Evolutionary conservation across 2,329 filamentous ascomycete genomes (phyloP), one percentile per base, ranked within the genome.

Genomic region (Stemphylium lycopersici): DNA sequence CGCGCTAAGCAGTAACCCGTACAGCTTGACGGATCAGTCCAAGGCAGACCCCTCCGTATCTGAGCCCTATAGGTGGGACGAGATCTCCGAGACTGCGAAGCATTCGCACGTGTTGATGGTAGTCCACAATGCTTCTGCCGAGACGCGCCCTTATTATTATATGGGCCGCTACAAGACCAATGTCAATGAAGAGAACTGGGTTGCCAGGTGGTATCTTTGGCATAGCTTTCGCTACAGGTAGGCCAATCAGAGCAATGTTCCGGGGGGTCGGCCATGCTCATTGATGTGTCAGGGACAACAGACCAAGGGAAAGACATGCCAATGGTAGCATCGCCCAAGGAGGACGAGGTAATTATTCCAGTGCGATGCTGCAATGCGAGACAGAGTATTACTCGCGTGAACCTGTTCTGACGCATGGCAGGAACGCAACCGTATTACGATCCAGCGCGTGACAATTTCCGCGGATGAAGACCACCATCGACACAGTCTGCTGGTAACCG

Each of bases 131-230:
- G 77, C 79, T n/a, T 70, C 73, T 6, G 62, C 63, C 1, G 66
- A 75, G 13, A 80, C 79, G 6, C 69, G 63, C 41, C 62, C 66
- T 1, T 75, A 76, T 41, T 82, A 80, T 58, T 72, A 77, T 15
- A 65, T 73, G 41, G 80, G 79, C 12, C 69, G 70, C 22, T 78
- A 78, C 48, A 67, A 62, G 15, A 76, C 76, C 44, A 72, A 71
- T 8, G 70, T 75, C 8, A 75, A 75, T 38, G 76, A 80, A 58
- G 71, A 74, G 41, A 82, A 81, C 50, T 81, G 80, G 80, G 77
- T 81, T 33, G 80, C 80, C 26, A 71, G 77, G n/a, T 82, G 80
- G 80, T 77, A 79, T 59, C 71, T 82, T 5, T 82, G 79, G 79
- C 80, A 81, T 61, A 78, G 79, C 54, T 81, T 81, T 57, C 77